Evolutionary conservation across 1,284 basidiomycete species (phyloP), one percentile per base, ranked within the genome.

Genomic region (Entoloma clypeatum): DNA sequence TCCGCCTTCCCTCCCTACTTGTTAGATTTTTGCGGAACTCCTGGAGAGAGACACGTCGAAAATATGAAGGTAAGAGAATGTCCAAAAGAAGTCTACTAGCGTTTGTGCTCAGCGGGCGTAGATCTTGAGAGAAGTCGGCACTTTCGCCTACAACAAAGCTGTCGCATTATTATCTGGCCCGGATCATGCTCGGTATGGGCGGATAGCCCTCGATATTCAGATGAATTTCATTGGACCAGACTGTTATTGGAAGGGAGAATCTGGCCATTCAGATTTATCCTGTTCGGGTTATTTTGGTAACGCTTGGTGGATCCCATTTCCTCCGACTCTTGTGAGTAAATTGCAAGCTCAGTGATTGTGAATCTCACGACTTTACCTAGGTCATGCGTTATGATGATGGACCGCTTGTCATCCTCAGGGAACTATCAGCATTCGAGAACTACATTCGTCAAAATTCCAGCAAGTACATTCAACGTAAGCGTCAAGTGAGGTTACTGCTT

Each of bases 241-340:
- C 54, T 77, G 71, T 36, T 85, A 79, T 56, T 88, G 79, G 80
- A 71, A 64, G 45, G 57, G 67, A 25, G 64, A 68, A 9, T 51
- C 53, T n/a, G 51, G 57, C 10, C 42, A 40, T 10, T 44, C 50
- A 2, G 56, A 62, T 13, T 56, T 64, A 2, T 56, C 62, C 1
- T 70, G 74, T 41, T 69, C 65, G 0, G 72, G 69, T 34, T 76
- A 67, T 56, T 88, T 87, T 56, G 86, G 86, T 24, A 85, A 82
- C 52, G 77, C 78, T 25, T 89, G 81, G 77, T 83, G 79, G 73
- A 75, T 81, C 41, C 86, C 79, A n/a, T 92, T 86, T 57, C 87
- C 81, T 8, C 86, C 79, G 2, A 79, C 79, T 0, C 60, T 86
- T 39, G 81, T 81, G 55, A 41, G 70, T 65, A 10, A 28, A 23